Conservation (phyloP, 2,329 filamentous ascomycete genomes). For the Microascus cirrosus region DNA sequence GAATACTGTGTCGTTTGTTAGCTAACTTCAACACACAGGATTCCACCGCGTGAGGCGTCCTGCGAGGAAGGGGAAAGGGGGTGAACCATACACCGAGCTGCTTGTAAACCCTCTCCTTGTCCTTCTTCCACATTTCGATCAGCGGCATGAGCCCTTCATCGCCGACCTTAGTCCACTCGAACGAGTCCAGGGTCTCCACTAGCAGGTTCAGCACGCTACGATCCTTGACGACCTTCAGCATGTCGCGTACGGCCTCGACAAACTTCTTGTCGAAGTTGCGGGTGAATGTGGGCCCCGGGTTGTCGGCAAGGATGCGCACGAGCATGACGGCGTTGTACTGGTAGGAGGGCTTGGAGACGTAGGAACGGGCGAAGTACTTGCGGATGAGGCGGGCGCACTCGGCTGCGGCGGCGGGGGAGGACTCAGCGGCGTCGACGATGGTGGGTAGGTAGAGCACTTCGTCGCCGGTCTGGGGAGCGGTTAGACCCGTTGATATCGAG, state of each 20-base stretch:
- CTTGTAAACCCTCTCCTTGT: constrained; percentile 57
- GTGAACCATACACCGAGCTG: constrained; percentile 29
- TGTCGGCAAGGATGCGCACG: constrained; percentile 80
- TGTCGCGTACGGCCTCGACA: constrained; percentile 59
- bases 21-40: neutral
- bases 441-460: constrained; percentile 86
- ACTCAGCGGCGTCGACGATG: constrained; percentile 92
- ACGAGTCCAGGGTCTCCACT: constrained; percentile 72
- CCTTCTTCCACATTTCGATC: constrained; percentile 79
- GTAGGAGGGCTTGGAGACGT: constrained; percentile 51
- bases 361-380: constrained; percentile 68
- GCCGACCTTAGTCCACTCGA: constrained; percentile 59
- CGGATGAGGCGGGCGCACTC: constrained; percentile 73
- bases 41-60: too few species aligned
- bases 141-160: constrained; percentile 65
- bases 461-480: constrained; percentile 40
- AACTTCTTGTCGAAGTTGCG: constrained; percentile 82
- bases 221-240: constrained; percentile 62
- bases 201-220: constrained; percentile 73
- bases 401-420: constrained; percentile 73
- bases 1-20: neutral
- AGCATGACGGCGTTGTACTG: constrained; percentile 98
- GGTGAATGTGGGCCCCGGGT: constrained; percentile 86
- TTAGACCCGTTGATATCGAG: constrained; percentile 11
- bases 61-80: too few species aligned